Conservation (phyloP, 805 yeast species). For the Kazachstania africana region DNA sequence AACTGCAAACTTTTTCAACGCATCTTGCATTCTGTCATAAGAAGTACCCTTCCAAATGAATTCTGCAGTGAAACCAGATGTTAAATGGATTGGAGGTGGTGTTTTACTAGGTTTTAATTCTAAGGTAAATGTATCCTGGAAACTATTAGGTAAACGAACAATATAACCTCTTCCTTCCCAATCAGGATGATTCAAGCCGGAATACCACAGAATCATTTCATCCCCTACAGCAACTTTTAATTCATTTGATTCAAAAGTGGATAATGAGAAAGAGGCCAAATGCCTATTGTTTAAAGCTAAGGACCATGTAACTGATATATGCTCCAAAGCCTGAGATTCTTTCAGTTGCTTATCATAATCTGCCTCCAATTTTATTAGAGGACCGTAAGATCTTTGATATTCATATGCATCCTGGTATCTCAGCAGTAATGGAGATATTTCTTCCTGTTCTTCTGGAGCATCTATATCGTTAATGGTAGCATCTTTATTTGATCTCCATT, state of each 20-base stretch:
- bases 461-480: constrained; percentile 64
- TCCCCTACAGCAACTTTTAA: constrained; percentile 76
- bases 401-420: constrained; percentile 74
- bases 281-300: constrained; percentile 51
- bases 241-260: constrained; percentile 54
- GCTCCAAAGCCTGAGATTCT: constrained; percentile 68
- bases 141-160: constrained; percentile 55
- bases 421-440: constrained; percentile 59
- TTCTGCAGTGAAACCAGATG: constrained; percentile 67
- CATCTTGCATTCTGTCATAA: constrained; percentile 73
- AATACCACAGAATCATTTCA: constrained; percentile 57
- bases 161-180: constrained; percentile 73
- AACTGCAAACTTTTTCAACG: constrained; percentile 60
- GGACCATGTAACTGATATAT: constrained; percentile 65
- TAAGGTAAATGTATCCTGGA: constrained; percentile 56
- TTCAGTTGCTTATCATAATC: constrained; percentile 64
- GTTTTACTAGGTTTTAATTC: constrained; percentile 41
- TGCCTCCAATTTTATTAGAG: constrained; percentile 70
- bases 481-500: constrained; percentile 64
- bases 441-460: constrained; percentile 39
- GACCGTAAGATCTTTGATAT: constrained; percentile 77
- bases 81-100: constrained; percentile 41
- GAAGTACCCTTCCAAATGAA: constrained; percentile 84
- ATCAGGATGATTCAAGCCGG: constrained; percentile 41
- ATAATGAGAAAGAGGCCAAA: constrained; percentile 55